phyloP scores from a whole-genome alignment of 495 filamentous ascomycete genomes.

The Paragyromitra xinjiangensis region DNA sequence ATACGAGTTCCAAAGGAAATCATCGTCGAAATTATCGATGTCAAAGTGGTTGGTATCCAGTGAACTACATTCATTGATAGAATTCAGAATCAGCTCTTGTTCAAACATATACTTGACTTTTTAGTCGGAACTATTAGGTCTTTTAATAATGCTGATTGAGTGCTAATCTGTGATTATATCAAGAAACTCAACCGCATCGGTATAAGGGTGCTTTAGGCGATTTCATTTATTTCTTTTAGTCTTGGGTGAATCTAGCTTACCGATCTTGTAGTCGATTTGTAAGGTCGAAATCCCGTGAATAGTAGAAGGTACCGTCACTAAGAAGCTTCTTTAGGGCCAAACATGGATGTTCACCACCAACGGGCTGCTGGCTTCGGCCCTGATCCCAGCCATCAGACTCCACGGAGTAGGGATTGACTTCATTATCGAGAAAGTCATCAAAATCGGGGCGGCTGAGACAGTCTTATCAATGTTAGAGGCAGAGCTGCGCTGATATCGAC shows the following conservation, averaged over 20 bases:
- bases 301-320: slow-evolving; percentile 96
- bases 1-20: slow-evolving; percentile 96
- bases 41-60: slow-evolving; percentile 72
- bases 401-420: slow-evolving; percentile 65
- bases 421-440: slow-evolving; percentile 72
- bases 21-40: slow-evolving; percentile 83
- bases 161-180: slow-evolving; percentile 1
- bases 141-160: not conserved
- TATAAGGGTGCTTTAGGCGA: slow-evolving; percentile 1
- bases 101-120: not conserved
- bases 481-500: not conserved
- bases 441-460: slow-evolving; percentile 86
- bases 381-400: slow-evolving; percentile 68
- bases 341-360: slow-evolving; percentile 80
- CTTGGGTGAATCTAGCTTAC: slow-evolving; percentile 61
- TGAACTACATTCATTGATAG: slow-evolving; percentile 55
- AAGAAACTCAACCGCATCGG: not conserved
- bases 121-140: not conserved
- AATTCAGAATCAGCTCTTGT: slow-evolving; percentile 18
- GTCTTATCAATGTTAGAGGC: slow-evolving; percentile 61
- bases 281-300: slow-evolving; percentile 94
- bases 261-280: slow-evolving; percentile 93
- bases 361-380: slow-evolving; percentile 70
- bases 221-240: not conserved
- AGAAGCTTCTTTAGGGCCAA: slow-evolving; percentile 88